phyloP scores from a whole-genome alignment of 768 basidiomycete species.

The Kwoniella pini region DNA sequence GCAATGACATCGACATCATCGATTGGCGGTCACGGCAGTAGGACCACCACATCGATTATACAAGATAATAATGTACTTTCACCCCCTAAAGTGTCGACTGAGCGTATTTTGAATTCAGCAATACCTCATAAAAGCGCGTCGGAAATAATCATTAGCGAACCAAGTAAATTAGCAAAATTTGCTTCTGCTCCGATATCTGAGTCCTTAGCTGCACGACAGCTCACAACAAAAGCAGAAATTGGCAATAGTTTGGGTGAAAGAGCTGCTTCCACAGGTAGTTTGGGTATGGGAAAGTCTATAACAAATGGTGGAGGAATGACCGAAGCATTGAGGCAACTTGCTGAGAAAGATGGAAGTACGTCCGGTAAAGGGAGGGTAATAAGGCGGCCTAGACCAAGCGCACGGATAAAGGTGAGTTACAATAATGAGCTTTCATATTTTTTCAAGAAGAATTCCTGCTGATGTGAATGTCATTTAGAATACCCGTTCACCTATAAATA shows the following conservation, averaged over 20 bases:
- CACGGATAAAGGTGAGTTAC: constrained; percentile 17
- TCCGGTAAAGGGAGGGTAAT: constrained; percentile 6
- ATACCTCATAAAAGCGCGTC: constrained; percentile 1
- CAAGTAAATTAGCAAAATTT: constrained; percentile 11
- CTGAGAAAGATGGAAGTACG: constrained; percentile 19
- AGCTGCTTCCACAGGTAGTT: constrained; percentile 17
- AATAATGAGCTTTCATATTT: not conserved
- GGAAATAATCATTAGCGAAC: not conserved
- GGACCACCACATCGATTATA: not conserved
- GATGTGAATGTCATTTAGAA: not conserved
- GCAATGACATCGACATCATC: constrained; percentile 1
- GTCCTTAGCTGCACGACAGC: not conserved
- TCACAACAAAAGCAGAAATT: not conserved
- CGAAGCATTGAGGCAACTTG: constrained; percentile 35
- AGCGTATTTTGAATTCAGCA: constrained; percentile 29
- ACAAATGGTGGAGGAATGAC: constrained; percentile 25
- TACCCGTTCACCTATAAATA: constrained; percentile 15
- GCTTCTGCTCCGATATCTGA: constrained; percentile 18
- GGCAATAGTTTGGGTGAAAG: constrained; percentile 3
- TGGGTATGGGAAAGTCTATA: not conserved
- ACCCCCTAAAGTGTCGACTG: constrained; percentile 34
- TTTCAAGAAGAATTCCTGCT: not conserved
- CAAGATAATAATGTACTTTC: constrained; percentile 23
- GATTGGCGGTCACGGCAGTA: not conserved
- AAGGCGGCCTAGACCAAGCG: constrained; percentile 13